Conservation (phyloP, 305 asterid species). For the Lippia alba region DNA sequence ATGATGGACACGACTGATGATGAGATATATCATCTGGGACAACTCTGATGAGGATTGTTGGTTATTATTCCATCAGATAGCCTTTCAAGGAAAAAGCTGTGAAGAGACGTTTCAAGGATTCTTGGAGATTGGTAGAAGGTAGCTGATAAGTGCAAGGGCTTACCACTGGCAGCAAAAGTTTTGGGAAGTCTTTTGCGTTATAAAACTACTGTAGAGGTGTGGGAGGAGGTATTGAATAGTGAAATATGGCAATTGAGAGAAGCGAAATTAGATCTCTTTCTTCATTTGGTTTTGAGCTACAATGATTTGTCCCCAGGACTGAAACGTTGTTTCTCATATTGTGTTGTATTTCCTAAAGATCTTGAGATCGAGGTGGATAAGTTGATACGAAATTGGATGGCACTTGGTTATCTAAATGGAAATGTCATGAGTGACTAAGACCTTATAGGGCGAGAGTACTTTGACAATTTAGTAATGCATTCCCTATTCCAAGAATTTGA, state of each 20-base stretch:
- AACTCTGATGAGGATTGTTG: too few relatives aligned
- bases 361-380: background rate
- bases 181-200: background rate
- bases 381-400: background rate
- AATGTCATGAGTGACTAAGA: background rate
- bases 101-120: too few relatives aligned
- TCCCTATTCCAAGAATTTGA: conserved; percentile 22
- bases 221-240: background rate
- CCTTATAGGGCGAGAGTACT: background rate
- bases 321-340: background rate
- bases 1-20: background rate
- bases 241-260: background rate
- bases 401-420: background rate
- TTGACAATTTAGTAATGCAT: conserved; percentile 4
- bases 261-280: too few relatives aligned
- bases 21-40: too few relatives aligned
- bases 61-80: too few relatives aligned
- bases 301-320: background rate
- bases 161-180: too few relatives aligned
- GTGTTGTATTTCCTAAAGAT: background rate
- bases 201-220: background rate
- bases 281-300: too few relatives aligned
- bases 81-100: too few relatives aligned
- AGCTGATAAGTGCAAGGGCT: background rate
- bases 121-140: too few relatives aligned